Conservation (phyloP, 345 rosid genomes). For the Cochlearia excelsa region DNA sequence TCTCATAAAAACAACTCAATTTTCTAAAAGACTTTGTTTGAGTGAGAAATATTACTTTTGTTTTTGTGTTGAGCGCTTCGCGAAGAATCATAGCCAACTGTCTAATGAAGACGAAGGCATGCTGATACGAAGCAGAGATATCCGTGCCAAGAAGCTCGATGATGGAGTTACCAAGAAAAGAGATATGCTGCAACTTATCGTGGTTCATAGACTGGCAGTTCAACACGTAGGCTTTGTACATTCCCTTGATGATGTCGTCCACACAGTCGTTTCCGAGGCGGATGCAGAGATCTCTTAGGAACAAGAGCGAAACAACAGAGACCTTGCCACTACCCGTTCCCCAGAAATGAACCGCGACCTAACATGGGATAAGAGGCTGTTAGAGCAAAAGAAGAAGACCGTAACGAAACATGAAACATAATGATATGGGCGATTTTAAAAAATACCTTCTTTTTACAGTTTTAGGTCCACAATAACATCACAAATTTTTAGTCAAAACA, state of each 20-base stretch:
- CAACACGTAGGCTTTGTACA: conserved; percentile 86
- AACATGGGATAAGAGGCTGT: conserved; percentile 21
- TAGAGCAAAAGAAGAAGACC: conserved; percentile 19
- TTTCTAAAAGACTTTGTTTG: neutral
- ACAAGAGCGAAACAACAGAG: conserved; percentile 76
- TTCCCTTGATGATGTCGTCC: conserved; percentile 87
- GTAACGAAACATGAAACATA: conserved; percentile 10
- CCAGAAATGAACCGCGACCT: conserved; percentile 96
- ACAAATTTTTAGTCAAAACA: no score
- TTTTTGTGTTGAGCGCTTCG: conserved; percentile 79
- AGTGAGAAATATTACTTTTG: conserved; percentile 55
- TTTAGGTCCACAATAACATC: no score
- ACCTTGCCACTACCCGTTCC: conserved; percentile 88
- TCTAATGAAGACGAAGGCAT: conserved; percentile 84
- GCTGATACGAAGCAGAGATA: conserved; percentile 86
- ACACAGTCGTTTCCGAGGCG: conserved; percentile 73
- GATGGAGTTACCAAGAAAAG: conserved; percentile 79
- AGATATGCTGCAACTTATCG: conserved; percentile 66
- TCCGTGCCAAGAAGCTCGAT: conserved; percentile 85
- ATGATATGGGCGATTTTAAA: neutral
- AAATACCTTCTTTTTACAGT: no score
- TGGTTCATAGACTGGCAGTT: conserved; percentile 89
- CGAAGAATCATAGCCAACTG: conserved; percentile 82
- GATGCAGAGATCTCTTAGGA: conserved; percentile 77
- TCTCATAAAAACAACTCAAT: conserved; percentile 7